These are phyloP conservation scores for Solanum sparsipilum DNA, from an alignment of 257 asterid species.

Conservation along the genomic window DNA sequence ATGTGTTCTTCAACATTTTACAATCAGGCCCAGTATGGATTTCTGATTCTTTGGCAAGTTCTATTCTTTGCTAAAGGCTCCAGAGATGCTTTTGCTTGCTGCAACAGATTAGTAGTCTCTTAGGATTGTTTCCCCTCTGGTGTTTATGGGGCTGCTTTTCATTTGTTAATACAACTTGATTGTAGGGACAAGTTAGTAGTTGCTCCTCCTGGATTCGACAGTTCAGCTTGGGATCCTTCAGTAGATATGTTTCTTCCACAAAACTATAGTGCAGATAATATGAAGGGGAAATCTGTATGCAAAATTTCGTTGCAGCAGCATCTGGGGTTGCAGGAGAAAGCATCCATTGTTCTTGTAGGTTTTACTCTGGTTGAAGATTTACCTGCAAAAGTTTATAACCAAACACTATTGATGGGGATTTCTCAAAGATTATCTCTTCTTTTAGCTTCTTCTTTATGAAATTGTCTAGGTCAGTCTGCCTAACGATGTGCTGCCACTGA, in stretches of 20 bases:
- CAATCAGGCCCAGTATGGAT: background rate
- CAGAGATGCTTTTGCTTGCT: background rate
- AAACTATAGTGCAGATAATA: slow-evolving; percentile 41
- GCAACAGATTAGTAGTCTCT: background rate
- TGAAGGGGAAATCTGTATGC: slow-evolving; percentile 58
- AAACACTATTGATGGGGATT: background rate
- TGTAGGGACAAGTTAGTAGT: slow-evolving; percentile 56
- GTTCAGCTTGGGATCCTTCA: slow-evolving; percentile 71
- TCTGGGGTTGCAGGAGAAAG: slow-evolving; percentile 34
- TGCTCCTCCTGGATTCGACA: slow-evolving; percentile 63
- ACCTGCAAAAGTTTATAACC: background rate
- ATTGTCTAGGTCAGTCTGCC: background rate
- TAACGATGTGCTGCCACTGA: background rate
- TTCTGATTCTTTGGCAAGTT: background rate
- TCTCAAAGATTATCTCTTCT: background rate
- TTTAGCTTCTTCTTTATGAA: background rate
- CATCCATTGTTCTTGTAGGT: slow-evolving; percentile 50
- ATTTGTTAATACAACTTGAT: slow-evolving; percentile 6
- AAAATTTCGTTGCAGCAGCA: slow-evolving; percentile 49
- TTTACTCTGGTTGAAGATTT: background rate
- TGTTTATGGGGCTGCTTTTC: background rate
- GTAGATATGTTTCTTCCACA: slow-evolving; percentile 48
- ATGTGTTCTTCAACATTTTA: slow-evolving; percentile 13
- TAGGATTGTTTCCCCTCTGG: background rate
- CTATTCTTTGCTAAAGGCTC: background rate